These are phyloP conservation scores for Marasmius fiardii DNA, from an alignment of 1,284 basidiomycete species.

Conservation along the genomic window DNA sequence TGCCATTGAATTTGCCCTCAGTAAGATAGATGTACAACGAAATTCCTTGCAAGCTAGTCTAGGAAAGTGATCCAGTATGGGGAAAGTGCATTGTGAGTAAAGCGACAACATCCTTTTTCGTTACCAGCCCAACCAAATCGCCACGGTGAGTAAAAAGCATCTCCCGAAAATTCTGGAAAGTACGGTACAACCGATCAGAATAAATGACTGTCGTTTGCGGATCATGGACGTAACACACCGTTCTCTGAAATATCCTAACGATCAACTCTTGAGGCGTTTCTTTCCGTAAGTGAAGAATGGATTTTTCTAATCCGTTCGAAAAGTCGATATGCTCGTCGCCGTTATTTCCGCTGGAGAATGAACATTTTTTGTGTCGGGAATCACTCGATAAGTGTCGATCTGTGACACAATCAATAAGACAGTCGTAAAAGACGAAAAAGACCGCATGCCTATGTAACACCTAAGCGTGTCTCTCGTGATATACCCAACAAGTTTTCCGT, in stretches of 20 bases:
- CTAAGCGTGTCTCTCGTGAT: constrained; percentile 52
- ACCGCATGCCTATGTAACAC: constrained; percentile 43
- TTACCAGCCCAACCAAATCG: constrained; percentile 59
- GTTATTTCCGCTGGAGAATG: constrained; percentile 30
- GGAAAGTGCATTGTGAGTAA: constrained; percentile 57
- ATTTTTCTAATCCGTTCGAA: constrained; percentile 50
- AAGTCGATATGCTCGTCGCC: constrained; percentile 38
- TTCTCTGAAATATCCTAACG: constrained; percentile 69
- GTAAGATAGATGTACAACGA: too few relatives aligned
- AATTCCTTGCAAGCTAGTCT: background rate
- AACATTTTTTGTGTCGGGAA: constrained; percentile 31
- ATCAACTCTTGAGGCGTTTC: constrained; percentile 69
- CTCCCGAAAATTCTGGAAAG: constrained; percentile 59
- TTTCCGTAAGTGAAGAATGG: constrained; percentile 59
- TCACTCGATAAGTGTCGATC: constrained; percentile 15
- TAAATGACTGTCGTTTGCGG: too few relatives aligned
- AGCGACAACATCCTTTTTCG: constrained; percentile 64
- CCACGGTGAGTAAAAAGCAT: constrained; percentile 64
- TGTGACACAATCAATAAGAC: constrained; percentile 19
- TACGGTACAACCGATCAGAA: constrained; percentile 6
- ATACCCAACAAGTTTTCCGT: constrained; percentile 54
- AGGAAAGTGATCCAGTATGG: constrained; percentile 41
- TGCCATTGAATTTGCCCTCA: background rate
- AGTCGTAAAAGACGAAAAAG: background rate
- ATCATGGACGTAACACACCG: too few relatives aligned